Conservation (phyloP, 164 flowering plant species). For the Protea cynaroides region DNA sequence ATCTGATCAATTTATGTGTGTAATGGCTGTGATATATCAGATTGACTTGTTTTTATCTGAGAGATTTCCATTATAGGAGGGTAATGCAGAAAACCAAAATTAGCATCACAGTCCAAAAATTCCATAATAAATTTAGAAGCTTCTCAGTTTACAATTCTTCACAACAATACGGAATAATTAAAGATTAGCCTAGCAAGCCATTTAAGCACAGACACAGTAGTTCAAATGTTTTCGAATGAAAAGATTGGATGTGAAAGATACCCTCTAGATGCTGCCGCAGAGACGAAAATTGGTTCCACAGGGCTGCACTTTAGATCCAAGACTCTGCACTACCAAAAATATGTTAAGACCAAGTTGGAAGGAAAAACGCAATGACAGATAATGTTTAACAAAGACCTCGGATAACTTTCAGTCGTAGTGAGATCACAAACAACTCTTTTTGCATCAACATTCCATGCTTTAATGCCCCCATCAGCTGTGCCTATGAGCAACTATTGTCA, state of each 20-base stretch:
- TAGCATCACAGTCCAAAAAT: too few relatives aligned
- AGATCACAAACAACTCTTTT: conserved; percentile 97
- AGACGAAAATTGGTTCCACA: conserved; percentile 92
- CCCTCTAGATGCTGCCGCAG: conserved; percentile 91
- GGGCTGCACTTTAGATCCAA: conserved; percentile 93
- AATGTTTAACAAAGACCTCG: conserved; percentile 39
- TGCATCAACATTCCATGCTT: conserved; percentile 99
- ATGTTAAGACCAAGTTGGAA: conserved; percentile 7
- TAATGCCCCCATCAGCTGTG: conserved; percentile 87
- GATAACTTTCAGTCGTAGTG: conserved; percentile 62
- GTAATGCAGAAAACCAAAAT: too few relatives aligned
- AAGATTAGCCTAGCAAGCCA: background rate
- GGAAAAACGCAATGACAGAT: background rate
- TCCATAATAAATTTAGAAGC: background rate
- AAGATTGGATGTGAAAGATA: conserved; percentile 15
- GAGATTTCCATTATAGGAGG: too few relatives aligned
- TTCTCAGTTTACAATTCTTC: background rate
- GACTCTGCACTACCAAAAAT: conserved; percentile 49
- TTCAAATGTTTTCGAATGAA: conserved; percentile 4
- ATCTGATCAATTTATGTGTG: too few relatives aligned
- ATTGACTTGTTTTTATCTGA: too few relatives aligned
- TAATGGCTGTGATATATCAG: too few relatives aligned
- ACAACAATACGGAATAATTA: too few relatives aligned
- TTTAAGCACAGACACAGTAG: background rate
- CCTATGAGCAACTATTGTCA: conserved; percentile 87